Base-by-base conservation (phyloP, 2,329 filamentous ascomycete species). In the Alternaria tenuissima region DNA sequence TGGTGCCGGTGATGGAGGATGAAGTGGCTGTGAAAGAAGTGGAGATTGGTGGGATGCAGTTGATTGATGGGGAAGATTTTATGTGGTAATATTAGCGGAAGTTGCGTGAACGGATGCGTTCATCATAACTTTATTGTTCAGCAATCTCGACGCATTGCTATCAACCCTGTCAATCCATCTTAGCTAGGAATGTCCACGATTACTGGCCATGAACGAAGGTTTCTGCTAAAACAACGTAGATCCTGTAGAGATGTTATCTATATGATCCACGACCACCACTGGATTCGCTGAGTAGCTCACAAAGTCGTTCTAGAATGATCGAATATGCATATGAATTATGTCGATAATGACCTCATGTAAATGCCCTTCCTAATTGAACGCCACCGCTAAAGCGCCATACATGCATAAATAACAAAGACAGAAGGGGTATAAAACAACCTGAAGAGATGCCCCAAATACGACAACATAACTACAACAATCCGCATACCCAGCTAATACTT, bases 1-100 rank as follows among this genome's bases (percentile, higher is more conserved):
- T 69, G 65, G 73, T 75, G 7, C 62, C 67, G 0, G 65, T 55
- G 0, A 63, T 63, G n/a, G 43, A 55, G 11, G 20, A 57, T 9
- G 5, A 34, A 5, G 11, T 24, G 46, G 20, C 22, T 44, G 44
- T n/a, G 6, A 12, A 24, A 30, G 44, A n/a, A 4, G 20, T 43
- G 26, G 26, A 20, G 18, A 38, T 55, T 11, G 36, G 38, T 18
- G 34, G 22, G 4, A 16, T 55, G 12, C n/a, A 55, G 6, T 22
- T 18, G 9, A 8, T 28, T 7, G 34, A 49, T 34, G 36, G 24
- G 5, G 43, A 34, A 3, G 28, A 55, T n/a, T 36, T 55, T 6
- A 26, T 48, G 52, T 55, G 55, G 55, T 58, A 34, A 12, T 16
- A 11, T 11, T 3, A 11, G 7, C 16, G 39, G 20, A 4, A 7